These are phyloP conservation scores for Letharia lupina DNA, from an alignment of 495 filamentous ascomycete genomes.

Conservation along the genomic window DNA sequence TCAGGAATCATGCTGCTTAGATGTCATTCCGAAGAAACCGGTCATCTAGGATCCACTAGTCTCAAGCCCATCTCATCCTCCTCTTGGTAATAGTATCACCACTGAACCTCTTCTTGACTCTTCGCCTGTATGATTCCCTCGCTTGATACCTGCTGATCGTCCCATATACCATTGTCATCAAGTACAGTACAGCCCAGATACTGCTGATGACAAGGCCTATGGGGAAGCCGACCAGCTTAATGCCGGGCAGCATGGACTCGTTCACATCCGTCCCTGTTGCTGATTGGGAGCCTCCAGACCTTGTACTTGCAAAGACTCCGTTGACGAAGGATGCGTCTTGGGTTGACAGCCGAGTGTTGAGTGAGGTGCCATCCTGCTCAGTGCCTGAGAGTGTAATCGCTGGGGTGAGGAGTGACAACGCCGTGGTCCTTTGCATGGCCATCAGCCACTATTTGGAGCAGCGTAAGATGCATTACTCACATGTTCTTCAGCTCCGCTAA, in stretches of 20 bases:
- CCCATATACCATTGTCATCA: constrained; percentile 51
- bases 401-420: constrained; percentile 53
- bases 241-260: constrained; percentile 56
- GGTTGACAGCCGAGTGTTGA: constrained; percentile 54
- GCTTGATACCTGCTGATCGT: constrained; percentile 56
- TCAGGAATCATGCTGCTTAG: not conserved
- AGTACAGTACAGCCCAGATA: constrained; percentile 49
- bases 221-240: constrained; percentile 58
- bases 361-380: constrained; percentile 33
- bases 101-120: constrained; percentile 32
- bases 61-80: not conserved
- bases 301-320: constrained; percentile 51
- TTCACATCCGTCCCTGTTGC: constrained; percentile 28
- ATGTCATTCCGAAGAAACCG: not conserved
- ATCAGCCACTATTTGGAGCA: not conserved
- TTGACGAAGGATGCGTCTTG: constrained; percentile 61
- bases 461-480: not conserved
- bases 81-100: not conserved
- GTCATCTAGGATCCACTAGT: not conserved
- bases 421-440: constrained; percentile 5
- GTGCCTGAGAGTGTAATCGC: constrained; percentile 49
- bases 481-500: not conserved
- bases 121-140: constrained; percentile 49
- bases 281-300: constrained; percentile 31
- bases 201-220: constrained; percentile 57